Conservation (phyloP, 2,329 filamentous ascomycete species). For the Ceratocystiopsis brevicomis region DNA sequence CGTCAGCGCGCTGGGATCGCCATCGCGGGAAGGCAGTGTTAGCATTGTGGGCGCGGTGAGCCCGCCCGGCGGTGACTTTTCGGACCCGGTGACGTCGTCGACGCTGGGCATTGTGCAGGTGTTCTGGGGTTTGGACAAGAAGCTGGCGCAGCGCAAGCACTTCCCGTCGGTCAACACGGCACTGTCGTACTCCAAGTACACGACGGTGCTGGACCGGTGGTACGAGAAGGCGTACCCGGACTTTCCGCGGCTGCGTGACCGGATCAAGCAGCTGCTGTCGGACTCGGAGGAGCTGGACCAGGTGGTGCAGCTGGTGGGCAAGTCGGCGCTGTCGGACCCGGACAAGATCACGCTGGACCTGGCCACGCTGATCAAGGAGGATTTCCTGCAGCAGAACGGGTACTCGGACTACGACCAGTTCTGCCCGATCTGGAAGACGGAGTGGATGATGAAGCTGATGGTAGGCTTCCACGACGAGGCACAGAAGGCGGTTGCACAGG, state of each 20-base stretch:
- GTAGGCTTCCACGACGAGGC: constrained; percentile 95
- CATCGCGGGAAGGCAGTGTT: constrained; percentile 76
- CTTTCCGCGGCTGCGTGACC: constrained; percentile 80
- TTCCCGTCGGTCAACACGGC: constrained; percentile 97
- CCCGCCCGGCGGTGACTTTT: constrained; percentile 96
- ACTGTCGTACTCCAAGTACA: constrained; percentile 95
- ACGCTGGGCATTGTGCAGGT: constrained; percentile 97
- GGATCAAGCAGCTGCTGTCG: constrained; percentile 81
- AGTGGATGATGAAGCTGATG: constrained; percentile 99
- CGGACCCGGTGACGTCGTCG: constrained; percentile 84
- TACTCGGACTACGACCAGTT: constrained; percentile 99
- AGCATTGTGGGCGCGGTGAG: constrained; percentile 92
- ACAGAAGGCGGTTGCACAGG: constrained; percentile 84
- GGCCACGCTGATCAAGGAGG: constrained; percentile 82
- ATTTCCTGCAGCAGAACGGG: constrained; percentile 97
- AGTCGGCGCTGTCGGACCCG: constrained; percentile 83
- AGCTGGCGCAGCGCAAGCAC: constrained; percentile 95
- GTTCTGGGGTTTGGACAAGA: constrained; percentile 99
- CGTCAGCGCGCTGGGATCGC: constrained; percentile 69
- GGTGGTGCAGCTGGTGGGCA: constrained; percentile 94
- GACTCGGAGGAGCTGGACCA: constrained; percentile 96
- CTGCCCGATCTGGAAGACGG: constrained; percentile 98
- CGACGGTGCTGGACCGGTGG: constrained; percentile 67
- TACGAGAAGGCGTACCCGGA: constrained; percentile 90
- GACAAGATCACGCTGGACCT: constrained; percentile 98